phyloP scores from a whole-genome alignment of 768 basidiomycete genomes.

The Kwoniella heveanensis region DNA sequence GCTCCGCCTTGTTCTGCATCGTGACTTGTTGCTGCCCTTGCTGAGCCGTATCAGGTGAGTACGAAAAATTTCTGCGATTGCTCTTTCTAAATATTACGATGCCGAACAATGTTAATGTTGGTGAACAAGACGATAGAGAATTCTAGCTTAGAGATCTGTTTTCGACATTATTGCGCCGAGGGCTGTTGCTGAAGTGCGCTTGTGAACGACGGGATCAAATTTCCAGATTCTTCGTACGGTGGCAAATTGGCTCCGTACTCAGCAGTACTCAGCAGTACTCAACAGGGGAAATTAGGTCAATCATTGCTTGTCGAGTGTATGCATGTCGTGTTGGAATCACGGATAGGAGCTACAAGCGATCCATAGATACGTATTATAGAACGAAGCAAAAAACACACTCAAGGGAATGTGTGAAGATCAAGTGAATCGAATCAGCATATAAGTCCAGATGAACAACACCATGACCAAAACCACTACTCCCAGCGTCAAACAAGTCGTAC shows the following conservation, averaged over 20 bases:
- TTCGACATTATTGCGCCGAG: not conserved
- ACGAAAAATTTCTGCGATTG: too few species aligned
- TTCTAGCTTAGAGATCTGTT: not conserved
- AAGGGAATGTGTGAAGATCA: too few species aligned
- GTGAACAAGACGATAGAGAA: too few species aligned
- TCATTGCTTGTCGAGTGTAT: not conserved
- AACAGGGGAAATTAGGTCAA: too few species aligned
- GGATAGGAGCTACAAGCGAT: too few species aligned
- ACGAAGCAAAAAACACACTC: too few species aligned
- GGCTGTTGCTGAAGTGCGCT: not conserved
- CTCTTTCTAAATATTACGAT: too few species aligned
- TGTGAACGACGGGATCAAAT: slow-evolving; percentile 4
- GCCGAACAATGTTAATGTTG: too few species aligned
- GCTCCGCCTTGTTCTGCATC: slow-evolving; percentile 59
- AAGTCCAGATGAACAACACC: slow-evolving; percentile 61
- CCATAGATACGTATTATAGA: too few species aligned
- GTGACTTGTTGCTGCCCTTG: not conserved
- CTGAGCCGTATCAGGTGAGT: too few species aligned
- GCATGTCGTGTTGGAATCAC: too few species aligned
- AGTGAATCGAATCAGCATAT: slow-evolving; percentile 55
- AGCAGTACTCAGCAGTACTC: too few species aligned
- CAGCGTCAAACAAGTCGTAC: slow-evolving; percentile 73
- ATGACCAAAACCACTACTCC: slow-evolving; percentile 68
- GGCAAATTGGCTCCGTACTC: not conserved
- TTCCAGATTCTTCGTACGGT: not conserved